phyloP scores from a whole-genome alignment of 2,329 filamentous ascomycete species.

The Fusarium coicis region DNA sequence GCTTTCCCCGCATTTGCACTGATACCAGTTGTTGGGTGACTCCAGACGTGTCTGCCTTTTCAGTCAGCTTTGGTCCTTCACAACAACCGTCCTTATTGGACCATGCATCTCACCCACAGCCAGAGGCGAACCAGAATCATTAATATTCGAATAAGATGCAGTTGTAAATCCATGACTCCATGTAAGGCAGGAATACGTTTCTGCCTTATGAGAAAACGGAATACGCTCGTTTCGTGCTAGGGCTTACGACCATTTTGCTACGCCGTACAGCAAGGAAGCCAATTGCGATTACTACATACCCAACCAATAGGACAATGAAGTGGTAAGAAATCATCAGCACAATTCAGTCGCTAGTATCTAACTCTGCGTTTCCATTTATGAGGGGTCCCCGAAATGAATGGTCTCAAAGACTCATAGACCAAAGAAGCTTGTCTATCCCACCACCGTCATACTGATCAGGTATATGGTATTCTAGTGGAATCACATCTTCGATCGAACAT shows the following conservation, averaged over 20 bases:
- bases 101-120: background rate
- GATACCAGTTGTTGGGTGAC: background rate
- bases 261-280: background rate
- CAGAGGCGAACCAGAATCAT: background rate
- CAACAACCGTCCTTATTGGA: background rate
- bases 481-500: accelerated
- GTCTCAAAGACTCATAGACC: background rate
- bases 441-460: background rate
- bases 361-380: no score
- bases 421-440: conserved; percentile 12
- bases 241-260: background rate
- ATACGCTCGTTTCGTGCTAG: background rate
- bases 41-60: background rate
- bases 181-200: background rate
- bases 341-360: no score
- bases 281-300: background rate
- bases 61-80: background rate
- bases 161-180: background rate
- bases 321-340: accelerated
- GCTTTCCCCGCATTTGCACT: background rate
- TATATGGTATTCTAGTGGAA: conserved; percentile 2
- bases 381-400: background rate
- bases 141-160: background rate
- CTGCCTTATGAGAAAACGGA: background rate
- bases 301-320: background rate